Base-by-base conservation (phyloP, 768 basidiomycete species). In the Gloeostereum incarnatum region DNA sequence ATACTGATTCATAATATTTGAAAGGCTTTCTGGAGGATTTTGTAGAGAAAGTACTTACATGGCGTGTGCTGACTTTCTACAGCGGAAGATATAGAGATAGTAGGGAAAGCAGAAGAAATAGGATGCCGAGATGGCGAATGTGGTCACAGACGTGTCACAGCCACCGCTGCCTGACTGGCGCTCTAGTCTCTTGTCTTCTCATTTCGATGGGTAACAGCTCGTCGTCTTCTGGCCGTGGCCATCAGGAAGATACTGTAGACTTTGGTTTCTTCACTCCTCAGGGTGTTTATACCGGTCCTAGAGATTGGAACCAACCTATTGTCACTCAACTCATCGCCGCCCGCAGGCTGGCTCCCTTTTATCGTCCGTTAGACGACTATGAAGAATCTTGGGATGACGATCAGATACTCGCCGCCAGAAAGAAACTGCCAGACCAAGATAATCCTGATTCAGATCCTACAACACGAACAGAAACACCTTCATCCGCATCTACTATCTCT, bases 341-440 rank as follows among this genome's bases (percentile, higher is more conserved):
- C 49, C 80, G 89, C 56, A 81, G 74, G 51, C 75, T 99, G 29
- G 91, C 93, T 1, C 96, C 96, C 1, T 98, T 97, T 63, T 98
- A 97, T 58, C 76, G 91, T 24, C 94, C 96, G 9, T 69, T 99
- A 31, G 91, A 96, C 55, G 94, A 98, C 46, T 96, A 86, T 55
- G 79, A 84, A 22, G 81, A 85, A 10, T 72, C 74, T 30, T 97
- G 90, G 90, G 81, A 86, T 45, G 83, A 89, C 49, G 88, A 89
- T 37, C 81, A 80, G 55, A 81, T 97, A 43, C 73, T 91, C 19
- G 75, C 82, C 6, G 81, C 82, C 3, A 72, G 90, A 50, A 88
- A 79, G 62, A 81, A 81, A 40, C 57, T 69, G 13, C 71, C 73
- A 25, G 70, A 76, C 44, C 51, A 63, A 33, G 75, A 81, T 34